phyloP scores from a whole-genome alignment of 2,329 filamentous ascomycete genomes.

The Paracorniculantispora psalliotae region DNA sequence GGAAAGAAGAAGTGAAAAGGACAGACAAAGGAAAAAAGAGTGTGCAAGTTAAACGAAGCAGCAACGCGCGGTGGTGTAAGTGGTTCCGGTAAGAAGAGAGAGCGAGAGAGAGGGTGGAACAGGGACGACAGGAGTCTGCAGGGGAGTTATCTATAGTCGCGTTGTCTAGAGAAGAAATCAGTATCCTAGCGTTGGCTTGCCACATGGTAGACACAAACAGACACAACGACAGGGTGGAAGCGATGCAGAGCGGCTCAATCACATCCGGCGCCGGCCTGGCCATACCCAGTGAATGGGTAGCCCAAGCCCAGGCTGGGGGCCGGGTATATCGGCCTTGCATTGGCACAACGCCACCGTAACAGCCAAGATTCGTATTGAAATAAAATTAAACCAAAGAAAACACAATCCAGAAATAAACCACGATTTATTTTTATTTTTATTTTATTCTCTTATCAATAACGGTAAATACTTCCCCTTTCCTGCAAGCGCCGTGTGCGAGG shows the following conservation, averaged over 20 bases:
- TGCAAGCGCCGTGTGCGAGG: neutral
- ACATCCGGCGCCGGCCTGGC: neutral
- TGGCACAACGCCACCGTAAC: neutral
- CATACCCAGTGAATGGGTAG: neutral
- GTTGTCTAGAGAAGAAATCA: neutral
- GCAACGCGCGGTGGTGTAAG: neutral
- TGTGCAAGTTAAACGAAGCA: neutral
- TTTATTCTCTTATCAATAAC: too few species aligned
- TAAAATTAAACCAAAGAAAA: neutral
- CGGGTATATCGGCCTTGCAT: neutral
- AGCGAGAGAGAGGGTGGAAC: neutral
- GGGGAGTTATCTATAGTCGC: neutral
- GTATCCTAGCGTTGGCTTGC: neutral
- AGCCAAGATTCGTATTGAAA: neutral
- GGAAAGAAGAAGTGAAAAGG: neutral
- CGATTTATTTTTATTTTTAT: too few species aligned
- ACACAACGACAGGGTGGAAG: neutral
- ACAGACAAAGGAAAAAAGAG: constrained; percentile 1
- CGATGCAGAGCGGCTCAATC: neutral
- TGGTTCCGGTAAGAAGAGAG: neutral
- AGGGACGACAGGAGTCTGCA: neutral
- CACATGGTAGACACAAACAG: neutral
- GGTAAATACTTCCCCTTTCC: neutral
- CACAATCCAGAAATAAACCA: too few species aligned
- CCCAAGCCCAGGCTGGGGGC: neutral